Conservation (phyloP, 192 early-diverging fungal species). For the Anaeromyces robustus region DNA sequence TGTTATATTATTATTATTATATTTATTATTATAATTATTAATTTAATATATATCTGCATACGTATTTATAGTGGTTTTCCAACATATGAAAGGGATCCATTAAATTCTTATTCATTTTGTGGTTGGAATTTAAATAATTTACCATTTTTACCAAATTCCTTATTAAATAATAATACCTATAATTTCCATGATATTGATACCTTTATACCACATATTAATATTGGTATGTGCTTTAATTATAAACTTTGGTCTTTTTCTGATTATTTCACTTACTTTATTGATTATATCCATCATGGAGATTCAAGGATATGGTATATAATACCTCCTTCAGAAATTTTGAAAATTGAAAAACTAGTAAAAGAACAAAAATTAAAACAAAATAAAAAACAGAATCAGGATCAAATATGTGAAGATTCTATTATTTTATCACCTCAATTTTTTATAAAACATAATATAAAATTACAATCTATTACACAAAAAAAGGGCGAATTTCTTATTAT, state of each 20-base stretch:
- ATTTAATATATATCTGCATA: no score
- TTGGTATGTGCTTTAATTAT: neutral
- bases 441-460: neutral
- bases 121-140: neutral
- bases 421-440: neutral
- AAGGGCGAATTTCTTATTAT: neutral
- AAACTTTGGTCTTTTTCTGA: neutral
- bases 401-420: no score
- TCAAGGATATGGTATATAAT: neutral
- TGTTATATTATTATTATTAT: no score
- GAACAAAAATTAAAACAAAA: no score
- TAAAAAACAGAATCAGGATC: no score
- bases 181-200: neutral
- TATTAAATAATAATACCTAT: neutral
- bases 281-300: neutral
- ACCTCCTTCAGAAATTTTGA: neutral
- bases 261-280: neutral
- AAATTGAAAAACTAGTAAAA: neutral
- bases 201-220: neutral
- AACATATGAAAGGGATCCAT: neutral
- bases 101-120: neutral
- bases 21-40: no score
- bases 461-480: neutral
- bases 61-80: neutral
- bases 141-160: neutral